Percentiles rank a stretch among this genome's conserved stretches.
Conservation (phyloP, 139 green algal species). For the Spirogloea muscicola region DNA sequence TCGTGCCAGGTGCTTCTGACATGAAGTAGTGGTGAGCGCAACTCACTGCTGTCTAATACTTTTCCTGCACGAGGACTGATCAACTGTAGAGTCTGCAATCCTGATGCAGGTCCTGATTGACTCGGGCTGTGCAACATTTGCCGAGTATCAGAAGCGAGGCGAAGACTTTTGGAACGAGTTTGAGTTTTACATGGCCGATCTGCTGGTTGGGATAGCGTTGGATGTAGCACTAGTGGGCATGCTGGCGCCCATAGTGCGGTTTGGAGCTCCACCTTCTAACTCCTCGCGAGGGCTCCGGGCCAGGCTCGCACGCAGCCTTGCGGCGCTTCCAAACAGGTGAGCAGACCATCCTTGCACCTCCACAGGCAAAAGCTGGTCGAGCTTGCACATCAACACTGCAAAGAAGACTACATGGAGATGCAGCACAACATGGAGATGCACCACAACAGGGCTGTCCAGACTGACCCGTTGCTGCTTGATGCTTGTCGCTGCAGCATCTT, state of each 20-base stretch:
- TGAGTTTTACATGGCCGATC: conserved; percentile 93
- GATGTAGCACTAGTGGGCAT: conserved; percentile 87
- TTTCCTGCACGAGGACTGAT: conserved; percentile 44
- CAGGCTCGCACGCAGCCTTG: too few relatives aligned
- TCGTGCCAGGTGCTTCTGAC: too few relatives aligned
- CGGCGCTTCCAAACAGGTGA: conserved; percentile 22
- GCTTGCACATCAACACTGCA: too few relatives aligned
- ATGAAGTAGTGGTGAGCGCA: too few relatives aligned
- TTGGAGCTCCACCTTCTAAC: too few relatives aligned
- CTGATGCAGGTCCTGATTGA: conserved; percentile 92
- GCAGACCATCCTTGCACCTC: not conserved
- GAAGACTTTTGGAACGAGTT: conserved; percentile 92
- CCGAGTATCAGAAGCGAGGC: conserved; percentile 91
- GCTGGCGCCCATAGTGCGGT: conserved; percentile 72
- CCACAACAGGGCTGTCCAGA: too few relatives aligned
- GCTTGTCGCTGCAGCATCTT: conserved; percentile 17
- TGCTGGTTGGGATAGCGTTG: conserved; percentile 83
- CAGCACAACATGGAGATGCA: too few relatives aligned
- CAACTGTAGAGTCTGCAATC: too few relatives aligned
- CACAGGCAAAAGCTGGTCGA: too few relatives aligned
- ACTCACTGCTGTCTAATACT: not conserved
- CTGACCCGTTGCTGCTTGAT: too few relatives aligned
- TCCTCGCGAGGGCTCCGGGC: too few relatives aligned
- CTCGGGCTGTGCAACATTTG: conserved; percentile 87
- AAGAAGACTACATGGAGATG: too few relatives aligned